A percentile compares a stretch with the other conserved stretches of the same genome.
Evolutionary conservation across 2,329 filamentous ascomycete genomes (phyloP).

Genomic region (Pestalotiopsis sp.): DNA sequence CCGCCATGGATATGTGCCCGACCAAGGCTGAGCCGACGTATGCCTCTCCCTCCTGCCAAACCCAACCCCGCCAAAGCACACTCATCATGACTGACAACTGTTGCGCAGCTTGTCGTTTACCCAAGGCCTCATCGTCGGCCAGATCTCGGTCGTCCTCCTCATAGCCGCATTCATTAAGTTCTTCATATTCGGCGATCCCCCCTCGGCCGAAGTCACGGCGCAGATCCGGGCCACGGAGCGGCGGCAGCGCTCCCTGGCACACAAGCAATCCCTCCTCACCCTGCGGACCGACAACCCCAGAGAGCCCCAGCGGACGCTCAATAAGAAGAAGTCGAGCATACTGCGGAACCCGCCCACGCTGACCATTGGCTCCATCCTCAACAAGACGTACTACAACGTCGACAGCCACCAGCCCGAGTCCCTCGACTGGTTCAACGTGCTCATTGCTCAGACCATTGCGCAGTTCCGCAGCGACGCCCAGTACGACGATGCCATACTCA

Average conservation of each 20-base stretch:
- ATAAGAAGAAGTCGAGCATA: conserved; percentile 71
- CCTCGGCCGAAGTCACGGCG: conserved; percentile 79
- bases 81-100: conserved; percentile 16
- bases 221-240: conserved; percentile 75
- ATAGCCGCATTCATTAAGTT: conserved; percentile 98
- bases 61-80: conserved; percentile 6
- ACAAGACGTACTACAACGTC: conserved; percentile 97
- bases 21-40: conserved; percentile 35
- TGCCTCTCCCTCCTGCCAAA: conserved; percentile 15
- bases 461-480: conserved; percentile 93
- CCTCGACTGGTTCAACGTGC: conserved; percentile 97
- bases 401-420: conserved; percentile 95
- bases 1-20: conserved; percentile 32
- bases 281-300: conserved; percentile 49
- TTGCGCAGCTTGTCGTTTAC: conserved; percentile 78
- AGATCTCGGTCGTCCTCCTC: conserved; percentile 88
- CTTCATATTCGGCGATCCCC: conserved; percentile 97
- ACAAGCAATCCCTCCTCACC: conserved; percentile 73
- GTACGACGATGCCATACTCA: conserved; percentile 86
- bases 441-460: conserved; percentile 94
- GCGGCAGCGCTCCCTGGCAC: conserved; percentile 72
- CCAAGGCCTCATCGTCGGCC: conserved; percentile 89
- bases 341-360: conserved; percentile 73
- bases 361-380: conserved; percentile 90
- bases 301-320: conserved; percentile 47